Percentiles rank a stretch among this genome's conserved stretches.
These are phyloP conservation scores for Tephrocybe rancida DNA, from an alignment of 768 basidiomycete genomes.

Conservation along the genomic window DNA sequence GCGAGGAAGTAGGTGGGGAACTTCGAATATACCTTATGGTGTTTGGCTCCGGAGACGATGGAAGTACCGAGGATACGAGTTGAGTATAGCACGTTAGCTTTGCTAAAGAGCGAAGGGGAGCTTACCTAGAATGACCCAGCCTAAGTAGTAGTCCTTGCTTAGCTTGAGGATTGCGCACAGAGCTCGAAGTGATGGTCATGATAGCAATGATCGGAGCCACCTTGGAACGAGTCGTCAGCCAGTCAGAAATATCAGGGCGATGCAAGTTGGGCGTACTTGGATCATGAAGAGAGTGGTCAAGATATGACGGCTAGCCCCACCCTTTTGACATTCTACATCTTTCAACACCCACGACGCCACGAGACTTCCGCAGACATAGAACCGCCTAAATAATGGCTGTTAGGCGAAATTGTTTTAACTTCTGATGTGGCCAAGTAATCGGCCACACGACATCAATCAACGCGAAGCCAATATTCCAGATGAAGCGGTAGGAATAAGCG, in stretches of 20 bases:
- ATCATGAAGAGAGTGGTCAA: constrained; percentile 10
- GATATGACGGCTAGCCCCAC: constrained; percentile 6
- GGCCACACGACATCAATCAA: constrained; percentile 72
- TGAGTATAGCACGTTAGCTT: background rate
- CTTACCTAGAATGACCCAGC: constrained; percentile 69
- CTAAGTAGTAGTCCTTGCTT: constrained; percentile 68
- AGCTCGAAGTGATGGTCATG: constrained; percentile 59
- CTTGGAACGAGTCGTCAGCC: constrained; percentile 29
- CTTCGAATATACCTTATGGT: constrained; percentile 47
- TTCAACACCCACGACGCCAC: constrained; percentile 13
- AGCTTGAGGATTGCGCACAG: constrained; percentile 60
- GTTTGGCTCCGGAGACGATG: constrained; percentile 38
- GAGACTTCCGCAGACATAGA: constrained; percentile 43
- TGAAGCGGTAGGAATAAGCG: constrained; percentile 69
- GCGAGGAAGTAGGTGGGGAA: constrained; percentile 67
- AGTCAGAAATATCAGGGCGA: background rate
- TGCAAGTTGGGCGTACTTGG: constrained; percentile 21
- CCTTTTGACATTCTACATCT: constrained; percentile 8
- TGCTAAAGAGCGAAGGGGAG: background rate
- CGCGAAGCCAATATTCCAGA: constrained; percentile 72
- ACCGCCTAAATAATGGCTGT: constrained; percentile 44
- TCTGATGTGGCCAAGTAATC: constrained; percentile 45
- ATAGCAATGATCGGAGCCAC: constrained; percentile 41
- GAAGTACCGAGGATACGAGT: constrained; percentile 55
- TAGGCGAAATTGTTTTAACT: constrained; percentile 23